These are phyloP conservation scores for Paramecium pentaurelia DNA, from an alignment of 73 alveolate genomes.

Conservation along the genomic window DNA sequence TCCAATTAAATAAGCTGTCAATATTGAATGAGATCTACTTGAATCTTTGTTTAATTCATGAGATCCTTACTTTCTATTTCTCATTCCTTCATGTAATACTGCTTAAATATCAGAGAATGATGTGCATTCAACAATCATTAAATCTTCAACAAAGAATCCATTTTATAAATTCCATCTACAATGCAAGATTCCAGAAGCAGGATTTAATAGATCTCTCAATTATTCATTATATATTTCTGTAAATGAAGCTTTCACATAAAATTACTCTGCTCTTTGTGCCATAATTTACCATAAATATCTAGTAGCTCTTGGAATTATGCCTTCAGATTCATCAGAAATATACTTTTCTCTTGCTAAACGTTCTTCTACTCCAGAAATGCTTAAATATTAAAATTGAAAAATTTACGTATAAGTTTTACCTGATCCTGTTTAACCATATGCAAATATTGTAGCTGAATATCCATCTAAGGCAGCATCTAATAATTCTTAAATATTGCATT, in stretches of 20 bases:
- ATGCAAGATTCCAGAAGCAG: slow-evolving; percentile 82
- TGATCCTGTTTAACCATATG: slow-evolving; percentile 98
- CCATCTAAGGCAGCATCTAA: slow-evolving; percentile 96
- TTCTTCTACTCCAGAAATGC: slow-evolving; percentile 87
- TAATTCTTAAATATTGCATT: slow-evolving; percentile 83
- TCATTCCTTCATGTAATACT: slow-evolving; percentile 98
- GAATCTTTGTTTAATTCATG: slow-evolving; percentile 98
- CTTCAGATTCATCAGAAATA: slow-evolving; percentile 89
- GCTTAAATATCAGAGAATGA: slow-evolving; percentile 90
- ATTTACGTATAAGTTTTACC: slow-evolving; percentile 94
- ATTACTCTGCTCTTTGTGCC: slow-evolving; percentile 83
- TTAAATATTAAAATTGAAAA: slow-evolving; percentile 55
- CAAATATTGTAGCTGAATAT: slow-evolving; percentile 94
- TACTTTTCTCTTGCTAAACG: slow-evolving; percentile 85
- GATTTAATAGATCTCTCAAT: slow-evolving; percentile 89
- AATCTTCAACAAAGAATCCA: slow-evolving; percentile 98
- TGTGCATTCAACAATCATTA: slow-evolving; percentile 97
- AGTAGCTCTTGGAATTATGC: slow-evolving; percentile 90
- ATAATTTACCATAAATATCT: slow-evolving; percentile 88
- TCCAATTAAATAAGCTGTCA: slow-evolving; percentile 91
- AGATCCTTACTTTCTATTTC: slow-evolving; percentile 94
- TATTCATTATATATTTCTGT: slow-evolving; percentile 94
- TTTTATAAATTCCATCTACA: slow-evolving; percentile 96
- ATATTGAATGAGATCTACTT: slow-evolving; percentile 94
- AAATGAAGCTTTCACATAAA: slow-evolving; percentile 90